Evolutionary conservation across 1,284 basidiomycete genomes (phyloP), one percentile per base, ranked within the genome.

Genomic region (Lentinula novae-zelandiae): DNA sequence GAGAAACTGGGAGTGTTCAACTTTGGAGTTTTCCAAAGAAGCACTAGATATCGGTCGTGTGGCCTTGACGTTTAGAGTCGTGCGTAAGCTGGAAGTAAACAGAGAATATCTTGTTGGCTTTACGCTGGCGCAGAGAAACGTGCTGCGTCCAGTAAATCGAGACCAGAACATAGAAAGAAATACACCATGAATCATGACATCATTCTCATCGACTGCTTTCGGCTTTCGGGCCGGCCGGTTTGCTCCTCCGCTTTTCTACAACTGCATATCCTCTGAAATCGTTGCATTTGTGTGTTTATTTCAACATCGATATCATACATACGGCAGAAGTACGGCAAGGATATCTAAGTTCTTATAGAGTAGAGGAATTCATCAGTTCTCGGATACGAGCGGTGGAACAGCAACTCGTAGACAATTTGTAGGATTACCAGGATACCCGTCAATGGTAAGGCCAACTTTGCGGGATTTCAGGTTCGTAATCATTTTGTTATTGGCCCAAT

Each of bases 1-100:
- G 1, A 83, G 69, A 60, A 83, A 83, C 10, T 74, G 68, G 0
- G 81, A 76, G 63, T 83, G 81, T 5, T 70, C 70, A 27, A 79
- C 74, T 53, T 79, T 77, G 13, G 48, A 17, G 38, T 58, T 58
- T 10, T 58, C 57, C 7, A 58, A 12, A 58, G 34, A 38, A 36
- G 7, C 17, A 36, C 31, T 42, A 13, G 54, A 56, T 46, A 56
- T 33, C 8, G 54, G 27, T 44, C 54, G 54, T 20, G 38, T 40
- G 39, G 15, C 7, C 15, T 40, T 15, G 8, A 27, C 17, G 5
- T 27, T 17, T n/a, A 20, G 15, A 15, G 5, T 12, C 2, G 9
- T n/a, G 6, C 20, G 49, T 51, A 15, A 4, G 5, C 5, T 34
- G 27, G 3, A 6, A 51, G 49, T 33, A 8, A 34, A 5, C 5